A percentile compares a stretch with the other conserved stretches of the same genome.
These are phyloP conservation scores for Hymenoscyphus fraxineus DNA, from an alignment of 2,329 filamentous ascomycete species.

Conservation along the genomic window DNA sequence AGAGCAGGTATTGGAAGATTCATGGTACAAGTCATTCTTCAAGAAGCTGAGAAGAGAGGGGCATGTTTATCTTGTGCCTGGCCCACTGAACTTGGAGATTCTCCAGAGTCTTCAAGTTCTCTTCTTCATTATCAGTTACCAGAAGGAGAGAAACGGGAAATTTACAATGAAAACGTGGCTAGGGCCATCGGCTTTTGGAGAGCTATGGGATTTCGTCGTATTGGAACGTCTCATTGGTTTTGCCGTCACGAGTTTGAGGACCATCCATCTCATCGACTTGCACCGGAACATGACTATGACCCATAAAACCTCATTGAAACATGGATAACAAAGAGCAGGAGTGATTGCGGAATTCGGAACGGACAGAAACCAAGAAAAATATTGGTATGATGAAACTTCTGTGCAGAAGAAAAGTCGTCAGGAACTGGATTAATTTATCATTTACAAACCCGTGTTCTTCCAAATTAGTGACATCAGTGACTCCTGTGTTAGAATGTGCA, in stretches of 20 bases:
- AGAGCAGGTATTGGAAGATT: neutral
- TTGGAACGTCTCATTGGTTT: neutral
- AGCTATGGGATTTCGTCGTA: constrained; percentile 2
- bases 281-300: neutral
- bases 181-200: neutral
- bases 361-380: too few species aligned
- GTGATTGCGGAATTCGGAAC: too few species aligned
- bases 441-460: too few species aligned
- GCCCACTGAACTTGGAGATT: neutral
- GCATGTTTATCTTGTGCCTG: neutral
- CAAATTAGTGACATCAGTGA: too few species aligned
- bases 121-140: neutral
- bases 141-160: neutral
- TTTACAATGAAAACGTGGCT: neutral
- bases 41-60: neutral
- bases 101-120: neutral
- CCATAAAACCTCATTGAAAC: neutral
- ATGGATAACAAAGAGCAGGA: too few species aligned
- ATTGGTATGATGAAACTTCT: too few species aligned
- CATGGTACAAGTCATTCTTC: neutral
- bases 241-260: too few species aligned
- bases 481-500: too few species aligned
- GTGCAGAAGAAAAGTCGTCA: too few species aligned
- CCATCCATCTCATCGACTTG: neutral
- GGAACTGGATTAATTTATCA: too few species aligned